Base-by-base conservation (phyloP, 2,329 filamentous ascomycete species). In the Aureobasidium zeae region DNA sequence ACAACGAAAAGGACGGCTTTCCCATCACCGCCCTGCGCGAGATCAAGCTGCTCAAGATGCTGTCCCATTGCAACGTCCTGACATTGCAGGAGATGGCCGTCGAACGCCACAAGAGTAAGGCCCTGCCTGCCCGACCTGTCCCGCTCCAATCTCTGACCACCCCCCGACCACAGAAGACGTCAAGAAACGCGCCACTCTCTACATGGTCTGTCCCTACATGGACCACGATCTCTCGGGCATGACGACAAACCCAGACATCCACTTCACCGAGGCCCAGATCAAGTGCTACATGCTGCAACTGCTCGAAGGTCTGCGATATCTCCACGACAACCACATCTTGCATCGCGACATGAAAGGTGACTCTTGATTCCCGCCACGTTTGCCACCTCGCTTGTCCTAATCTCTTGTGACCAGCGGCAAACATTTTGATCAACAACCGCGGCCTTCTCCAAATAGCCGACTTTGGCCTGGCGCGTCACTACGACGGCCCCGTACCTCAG, bases 171-270 rank as follows among this genome's bases (percentile, higher is more conserved):
- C 21, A 45, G 48, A 63, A 29, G 62, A 75, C 68, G 65, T 72
- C 63, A 57, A 65, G 54, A 70, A 70, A 54, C 78, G 81, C 48
- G 81, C 82, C 3, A 88, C 88, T 54, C 87, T 98, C 72, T 96
- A 96, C 66, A 98, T 98, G 91, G 89, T 94, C 39, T 95, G 82
- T 32, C 91, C 89, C 5, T 98, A 98, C 63, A 95, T 96, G 87
- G 88, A 96, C 55, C 91, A 98, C 65, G 91, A 98, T 65, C 74
- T 98, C n/a, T 94, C 89, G 7, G 91, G 91, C 32, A 77, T 98
- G 21, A 79, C 98, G 55, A 91, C 96, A 62, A 98, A 98, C 56
- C 89, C 89, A 8, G 79, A 81, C 5, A 88, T 98, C 28, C 76
- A 77, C 29, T 89, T 98, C 57, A 84, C 83, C 36, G 81, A 88